Evolutionary conservation across 306 rosid species (phyloP).

Genomic region (Lablab purpureus): DNA sequence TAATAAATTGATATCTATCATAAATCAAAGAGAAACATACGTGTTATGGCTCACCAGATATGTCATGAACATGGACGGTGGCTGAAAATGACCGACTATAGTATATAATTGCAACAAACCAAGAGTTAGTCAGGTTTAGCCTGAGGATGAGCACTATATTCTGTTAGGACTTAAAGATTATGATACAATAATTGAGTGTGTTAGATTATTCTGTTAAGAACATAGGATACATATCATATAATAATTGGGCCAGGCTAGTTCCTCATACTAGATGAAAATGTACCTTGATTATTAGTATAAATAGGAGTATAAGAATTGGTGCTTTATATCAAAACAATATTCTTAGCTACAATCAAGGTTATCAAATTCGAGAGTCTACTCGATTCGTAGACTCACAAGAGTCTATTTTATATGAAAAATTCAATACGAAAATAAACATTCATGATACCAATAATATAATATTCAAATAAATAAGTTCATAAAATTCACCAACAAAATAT

Average conservation of each 20-base stretch:
- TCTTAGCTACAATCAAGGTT: too few relatives aligned
- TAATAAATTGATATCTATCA: too few relatives aligned
- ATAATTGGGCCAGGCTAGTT: background rate
- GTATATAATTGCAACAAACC: constrained; percentile 5
- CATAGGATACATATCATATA: background rate
- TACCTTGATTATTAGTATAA: constrained; percentile 9
- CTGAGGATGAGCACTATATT: background rate
- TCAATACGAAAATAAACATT: too few relatives aligned
- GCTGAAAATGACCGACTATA: background rate
- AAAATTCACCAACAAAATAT: too few relatives aligned
- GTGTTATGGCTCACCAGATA: background rate
- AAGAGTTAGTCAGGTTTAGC: background rate
- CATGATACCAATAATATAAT: too few relatives aligned
- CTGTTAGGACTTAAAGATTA: background rate
- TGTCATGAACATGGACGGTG: background rate
- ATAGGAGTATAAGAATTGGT: background rate
- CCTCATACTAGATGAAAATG: constrained; percentile 29
- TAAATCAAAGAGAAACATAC: background rate
- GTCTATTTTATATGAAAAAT: too few relatives aligned
- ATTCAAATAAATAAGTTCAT: too few relatives aligned
- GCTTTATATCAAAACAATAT: background rate
- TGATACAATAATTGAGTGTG: background rate
- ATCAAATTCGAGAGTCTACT: too few relatives aligned
- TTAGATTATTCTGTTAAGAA: constrained; percentile 5
- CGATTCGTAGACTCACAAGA: too few relatives aligned